phyloP scores from a whole-genome alignment of 2,329 filamentous ascomycete species.

The Fusarium praegraminearum region DNA sequence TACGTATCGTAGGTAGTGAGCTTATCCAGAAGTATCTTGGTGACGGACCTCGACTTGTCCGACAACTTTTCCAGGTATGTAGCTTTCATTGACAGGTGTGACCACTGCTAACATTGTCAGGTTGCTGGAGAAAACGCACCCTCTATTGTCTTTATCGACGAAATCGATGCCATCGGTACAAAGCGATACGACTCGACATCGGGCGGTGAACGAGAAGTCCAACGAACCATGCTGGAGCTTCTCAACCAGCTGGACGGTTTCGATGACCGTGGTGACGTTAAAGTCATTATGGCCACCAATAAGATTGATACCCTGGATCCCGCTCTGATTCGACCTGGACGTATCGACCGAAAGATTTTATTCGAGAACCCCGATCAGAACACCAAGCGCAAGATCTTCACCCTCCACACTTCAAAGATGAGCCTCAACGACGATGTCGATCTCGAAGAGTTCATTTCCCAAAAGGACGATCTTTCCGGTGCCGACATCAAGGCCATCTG shows the following conservation, averaged over 20 bases:
- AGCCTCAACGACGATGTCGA: constrained; percentile 96
- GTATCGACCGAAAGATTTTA: constrained; percentile 97
- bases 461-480: constrained; percentile 97
- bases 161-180: constrained; percentile 98
- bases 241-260: constrained; percentile 73
- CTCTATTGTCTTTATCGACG: constrained; percentile 98
- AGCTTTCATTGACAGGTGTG: not conserved
- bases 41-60: constrained; percentile 92
- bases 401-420: constrained; percentile 98
- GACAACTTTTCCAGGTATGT: constrained; percentile 88
- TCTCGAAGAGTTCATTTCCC: constrained; percentile 96
- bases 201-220: constrained; percentile 95
- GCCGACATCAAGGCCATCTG: constrained; percentile 99
- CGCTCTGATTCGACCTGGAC: constrained; percentile 93
- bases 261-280: constrained; percentile 98
- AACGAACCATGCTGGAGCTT: constrained; percentile 64
- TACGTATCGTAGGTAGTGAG: constrained; percentile 96
- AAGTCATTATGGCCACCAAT: constrained; percentile 99
- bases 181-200: constrained; percentile 99
- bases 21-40: constrained; percentile 99
- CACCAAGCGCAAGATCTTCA: constrained; percentile 98
- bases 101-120: constrained; percentile 54
- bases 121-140: constrained; percentile 96
- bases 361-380: constrained; percentile 81
- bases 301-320: constrained; percentile 99